Evolutionary conservation across 2,329 filamentous ascomycete species (phyloP).

Genomic region (Calonectria multiphialidica): DNA sequence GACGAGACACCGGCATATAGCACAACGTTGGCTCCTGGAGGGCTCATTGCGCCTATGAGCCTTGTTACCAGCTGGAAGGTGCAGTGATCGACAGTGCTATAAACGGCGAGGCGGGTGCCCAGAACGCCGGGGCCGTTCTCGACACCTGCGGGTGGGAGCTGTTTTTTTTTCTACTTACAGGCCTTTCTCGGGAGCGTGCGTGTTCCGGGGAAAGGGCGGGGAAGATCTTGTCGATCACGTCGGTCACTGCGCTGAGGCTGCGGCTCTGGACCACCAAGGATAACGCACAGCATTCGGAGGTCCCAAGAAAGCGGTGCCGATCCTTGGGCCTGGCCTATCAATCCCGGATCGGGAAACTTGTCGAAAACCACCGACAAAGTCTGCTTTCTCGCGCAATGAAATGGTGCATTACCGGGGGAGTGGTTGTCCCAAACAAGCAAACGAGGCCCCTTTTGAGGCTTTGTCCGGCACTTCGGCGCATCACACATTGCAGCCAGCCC

Average conservation of each 20-base stretch:
- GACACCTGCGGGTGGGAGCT: not conserved
- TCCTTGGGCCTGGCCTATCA: not conserved
- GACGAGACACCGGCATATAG: not conserved
- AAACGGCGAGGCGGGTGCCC: constrained; percentile 7
- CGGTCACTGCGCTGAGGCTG: constrained; percentile 28
- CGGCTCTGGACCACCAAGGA: constrained; percentile 37
- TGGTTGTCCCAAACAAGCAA: constrained; percentile 33
- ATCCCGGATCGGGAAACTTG: constrained; percentile 27
- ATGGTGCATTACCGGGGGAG: constrained; percentile 11
- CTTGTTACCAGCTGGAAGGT: not conserved
- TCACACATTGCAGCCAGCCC: not conserved
- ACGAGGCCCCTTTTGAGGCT: not conserved
- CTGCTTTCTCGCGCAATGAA: constrained; percentile 26
- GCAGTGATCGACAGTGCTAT: constrained; percentile 16
- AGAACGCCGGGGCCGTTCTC: constrained; percentile 13
- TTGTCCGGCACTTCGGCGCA: constrained; percentile 5
- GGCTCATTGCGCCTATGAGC: not conserved
- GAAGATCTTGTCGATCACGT: constrained; percentile 45
- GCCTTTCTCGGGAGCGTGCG: constrained; percentile 32
- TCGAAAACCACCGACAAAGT: constrained; percentile 4
- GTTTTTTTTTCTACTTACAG: constrained; percentile 13
- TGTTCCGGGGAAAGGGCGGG: constrained; percentile 41
- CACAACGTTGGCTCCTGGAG: not conserved
- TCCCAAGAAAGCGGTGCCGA: constrained; percentile 21
- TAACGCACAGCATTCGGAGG: constrained; percentile 8